phyloP scores from a whole-genome alignment of 495 filamentous ascomycete genomes.

The Xylaria telfairii region DNA sequence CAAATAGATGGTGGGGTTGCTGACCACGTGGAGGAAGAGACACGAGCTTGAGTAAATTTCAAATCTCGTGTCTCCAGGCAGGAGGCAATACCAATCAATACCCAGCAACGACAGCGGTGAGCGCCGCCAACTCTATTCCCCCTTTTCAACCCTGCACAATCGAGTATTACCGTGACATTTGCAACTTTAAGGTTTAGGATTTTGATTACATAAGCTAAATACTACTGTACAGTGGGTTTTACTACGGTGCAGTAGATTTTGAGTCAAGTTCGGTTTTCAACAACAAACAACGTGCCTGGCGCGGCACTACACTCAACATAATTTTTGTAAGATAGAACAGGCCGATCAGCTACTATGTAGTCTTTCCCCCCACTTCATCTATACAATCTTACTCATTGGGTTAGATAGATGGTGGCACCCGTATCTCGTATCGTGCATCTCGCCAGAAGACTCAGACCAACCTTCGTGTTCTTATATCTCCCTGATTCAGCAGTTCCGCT shows the following conservation, averaged over 20 bases:
- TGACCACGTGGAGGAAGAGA: constrained; percentile 18
- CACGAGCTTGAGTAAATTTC: constrained; percentile 16
- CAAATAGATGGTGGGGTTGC: constrained; percentile 18
- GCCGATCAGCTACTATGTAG: no score
- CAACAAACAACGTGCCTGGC: no score
- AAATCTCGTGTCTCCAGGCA: constrained; percentile 5
- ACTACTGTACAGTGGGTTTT: not conserved
- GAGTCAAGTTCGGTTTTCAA: not conserved
- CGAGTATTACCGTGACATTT: not conserved
- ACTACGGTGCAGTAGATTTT: not conserved
- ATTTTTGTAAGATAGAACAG: not conserved
- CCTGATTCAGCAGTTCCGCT: not conserved
- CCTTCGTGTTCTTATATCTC: not conserved
- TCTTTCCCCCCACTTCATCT: no score
- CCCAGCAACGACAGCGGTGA: constrained; percentile 8
- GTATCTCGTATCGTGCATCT: not conserved
- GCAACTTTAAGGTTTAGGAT: not conserved
- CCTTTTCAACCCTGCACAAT: constrained; percentile 7
- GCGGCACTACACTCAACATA: not conserved
- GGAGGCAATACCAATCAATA: constrained; percentile 11
- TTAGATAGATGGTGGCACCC: not conserved
- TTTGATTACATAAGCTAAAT: not conserved
- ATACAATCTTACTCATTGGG: no score
- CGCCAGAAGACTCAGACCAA: not conserved
- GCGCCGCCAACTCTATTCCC: not conserved